These are phyloP conservation scores for Fraxinus velutina DNA, from an alignment of 305 asterid species.

Conservation along the genomic window DNA sequence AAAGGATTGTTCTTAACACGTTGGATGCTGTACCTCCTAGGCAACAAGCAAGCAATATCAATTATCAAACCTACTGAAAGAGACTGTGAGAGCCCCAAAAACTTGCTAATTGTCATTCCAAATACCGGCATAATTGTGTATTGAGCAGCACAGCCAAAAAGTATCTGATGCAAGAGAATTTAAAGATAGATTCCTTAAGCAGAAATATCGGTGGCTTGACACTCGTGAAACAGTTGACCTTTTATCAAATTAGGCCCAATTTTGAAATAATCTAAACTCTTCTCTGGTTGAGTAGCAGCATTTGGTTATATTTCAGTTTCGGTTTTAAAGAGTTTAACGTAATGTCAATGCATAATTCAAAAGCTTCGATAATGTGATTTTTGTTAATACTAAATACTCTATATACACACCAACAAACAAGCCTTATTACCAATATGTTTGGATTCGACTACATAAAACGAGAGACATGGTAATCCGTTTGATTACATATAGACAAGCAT, in stretches of 20 bases:
- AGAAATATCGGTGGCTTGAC: background rate
- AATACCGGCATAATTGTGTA: slow-evolving; percentile 73
- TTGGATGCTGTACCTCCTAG: slow-evolving; percentile 96
- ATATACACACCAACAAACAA: background rate
- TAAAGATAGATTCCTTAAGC: background rate
- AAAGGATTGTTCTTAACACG: slow-evolving; percentile 53
- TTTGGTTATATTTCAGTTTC: background rate
- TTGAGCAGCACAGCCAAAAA: slow-evolving; percentile 84
- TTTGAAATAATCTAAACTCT: background rate
- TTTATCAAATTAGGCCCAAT: background rate
- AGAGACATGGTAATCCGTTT: background rate
- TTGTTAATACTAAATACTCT: background rate
- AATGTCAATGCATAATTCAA: background rate
- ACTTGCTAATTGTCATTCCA: slow-evolving; percentile 66
- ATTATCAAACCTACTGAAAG: slow-evolving; percentile 54
- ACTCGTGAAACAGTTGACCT: background rate
- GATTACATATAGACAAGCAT: background rate
- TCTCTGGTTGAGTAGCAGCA: background rate
- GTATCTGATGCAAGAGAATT: slow-evolving; percentile 44
- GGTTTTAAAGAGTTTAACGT: background rate
- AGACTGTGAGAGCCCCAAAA: slow-evolving; percentile 67
- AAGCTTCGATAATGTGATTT: background rate
- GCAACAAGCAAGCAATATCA: slow-evolving; percentile 78
- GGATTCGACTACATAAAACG: background rate
- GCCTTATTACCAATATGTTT: background rate